Evolutionary conservation across 768 basidiomycete genomes (phyloP), one percentile per base, ranked within the genome.

Genomic region (Boletus huronensis): DNA sequence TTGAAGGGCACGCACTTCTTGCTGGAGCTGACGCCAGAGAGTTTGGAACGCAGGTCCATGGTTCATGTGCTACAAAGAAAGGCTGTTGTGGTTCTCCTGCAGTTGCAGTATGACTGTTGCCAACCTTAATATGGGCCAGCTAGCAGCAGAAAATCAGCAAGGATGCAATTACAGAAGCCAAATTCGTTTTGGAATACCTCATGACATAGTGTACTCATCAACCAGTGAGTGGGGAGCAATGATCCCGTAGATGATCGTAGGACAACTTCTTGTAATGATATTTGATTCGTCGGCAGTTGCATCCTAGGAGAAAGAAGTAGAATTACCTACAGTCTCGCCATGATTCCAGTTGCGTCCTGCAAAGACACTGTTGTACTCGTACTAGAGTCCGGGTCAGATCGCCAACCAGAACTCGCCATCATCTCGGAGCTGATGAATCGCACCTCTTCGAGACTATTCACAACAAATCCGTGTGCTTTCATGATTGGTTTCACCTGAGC

Each of bases 361-460:
- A 69, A 93, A 93, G 6, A 93, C 87, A 14, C 60, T 63, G 64
- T 93, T 93, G 63, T 82, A 79, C 64, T 90, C 85, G 60, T 93
- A 92, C 89, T 92, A 62, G 35, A 48, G 36, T 32, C 38, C 35
- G 17, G 6, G 41, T 45, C 41, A 51, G 50, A 36, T 42, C 29
- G 28, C 50, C 28, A 34, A 19, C 16, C 13, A 47, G 25, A 26
- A 16, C 3, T 39, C 41, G 13, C 34, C 38, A 36, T 48, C 43
- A 32, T 32, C 19, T 41, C 32, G 3, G 14, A 47, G 32, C 19
- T 21, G 10, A 32, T 42, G n/a, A 32, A 45, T 16, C 67, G 48
- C 63, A 88, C 90, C 82, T 93, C 90, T 72, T 92, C 90, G 16
- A 93, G 74, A 57, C 84, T 88, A 62, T 91, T 93, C 28, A 93